Evolutionary conservation across 768 basidiomycete species (phyloP).

Genomic region (Pleurotus salmoneostramineus): DNA sequence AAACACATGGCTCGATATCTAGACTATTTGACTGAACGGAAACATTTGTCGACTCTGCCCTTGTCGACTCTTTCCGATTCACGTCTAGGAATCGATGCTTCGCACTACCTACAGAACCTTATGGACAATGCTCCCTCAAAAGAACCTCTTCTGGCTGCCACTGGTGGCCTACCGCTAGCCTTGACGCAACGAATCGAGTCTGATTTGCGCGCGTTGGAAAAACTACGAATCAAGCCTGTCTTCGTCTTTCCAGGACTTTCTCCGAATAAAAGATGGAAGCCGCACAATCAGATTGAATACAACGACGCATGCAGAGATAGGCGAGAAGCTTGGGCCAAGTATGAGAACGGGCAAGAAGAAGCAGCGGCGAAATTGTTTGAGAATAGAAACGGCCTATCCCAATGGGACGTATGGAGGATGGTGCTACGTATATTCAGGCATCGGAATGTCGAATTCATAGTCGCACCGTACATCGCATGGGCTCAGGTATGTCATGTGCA

Average conservation of each 20-base stretch:
- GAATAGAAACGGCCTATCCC: conserved; percentile 61
- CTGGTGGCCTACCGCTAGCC: conserved; percentile 90
- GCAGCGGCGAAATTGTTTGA: conserved; percentile 85
- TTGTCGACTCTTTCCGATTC: conserved; percentile 83
- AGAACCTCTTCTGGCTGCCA: conserved; percentile 91
- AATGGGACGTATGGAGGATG: conserved; percentile 94
- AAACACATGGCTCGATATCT: background rate
- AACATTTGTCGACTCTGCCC: conserved; percentile 79
- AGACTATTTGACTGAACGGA: conserved; percentile 87
- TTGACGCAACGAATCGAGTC: conserved; percentile 85
- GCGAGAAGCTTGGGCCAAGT: conserved; percentile 87
- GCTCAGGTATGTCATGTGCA: conserved; percentile 70
- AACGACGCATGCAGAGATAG: conserved; percentile 72
- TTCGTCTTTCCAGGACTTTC: conserved; percentile 93
- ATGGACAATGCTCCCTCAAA: conserved; percentile 72
- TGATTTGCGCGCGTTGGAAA: conserved; percentile 88
- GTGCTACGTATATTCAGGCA: conserved; percentile 91
- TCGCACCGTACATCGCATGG: conserved; percentile 94
- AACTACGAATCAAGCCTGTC: conserved; percentile 93
- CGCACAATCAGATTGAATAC: conserved; percentile 48
- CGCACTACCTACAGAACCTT: conserved; percentile 80
- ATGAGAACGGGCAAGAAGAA: conserved; percentile 90
- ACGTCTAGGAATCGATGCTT: conserved; percentile 95
- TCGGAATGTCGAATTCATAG: conserved; percentile 91
- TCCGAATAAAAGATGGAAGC: conserved; percentile 72